Evolutionary conservation across 2,329 filamentous ascomycete genomes (phyloP), one percentile per base, ranked within the genome.

Genomic region (Apiospora rasikravindrae): DNA sequence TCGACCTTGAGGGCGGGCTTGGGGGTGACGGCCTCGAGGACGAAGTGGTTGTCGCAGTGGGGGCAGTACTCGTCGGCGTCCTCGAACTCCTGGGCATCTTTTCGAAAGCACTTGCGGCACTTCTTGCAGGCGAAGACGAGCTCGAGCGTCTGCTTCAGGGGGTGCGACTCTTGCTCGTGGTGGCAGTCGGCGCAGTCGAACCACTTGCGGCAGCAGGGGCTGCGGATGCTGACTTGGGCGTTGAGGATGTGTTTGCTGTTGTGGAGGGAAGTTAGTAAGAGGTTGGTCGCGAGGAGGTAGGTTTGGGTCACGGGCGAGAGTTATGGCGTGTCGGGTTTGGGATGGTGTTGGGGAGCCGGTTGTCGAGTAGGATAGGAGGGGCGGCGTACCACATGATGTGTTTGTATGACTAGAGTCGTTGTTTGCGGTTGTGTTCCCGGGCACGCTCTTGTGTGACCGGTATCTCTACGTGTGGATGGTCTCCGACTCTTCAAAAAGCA

Each of bases 51-150:
- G 82, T 99, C 96, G 86, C 96, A 99, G 85, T 98, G 94, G 29
- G 96, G 97, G 86, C 96, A 99, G 88, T 97, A 99, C 83, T 99
- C 97, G 85, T 99, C 96, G 81, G 94, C 92, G 77, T 99, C 96
- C 77, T 99, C 96, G 78, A 98, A 98, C 82, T 98, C 94, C 75
- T 90, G 86, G 66, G 93, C 93, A 79, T 99, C 94, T 82, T 98
- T 99, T 77, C 96, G 93, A 87, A 99, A 99, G 83, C 92, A 95
- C 85, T 99, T 99, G 77, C 93, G 95, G 91, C 96, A 99, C 86
- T 99, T 99, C 80, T 99, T 99, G 89, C 96, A 99, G 70, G 94
- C 94, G 80, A 99, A 98, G 49, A 87, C 89, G 94, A 99, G 97
- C 80, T 99, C 96, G 77, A 92, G 88, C 75, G 87, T 88, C 84